Evolutionary conservation across 2,329 filamentous ascomycete species (phyloP), one percentile per base, ranked within the genome.

Genomic region (Cercospora berteroae): DNA sequence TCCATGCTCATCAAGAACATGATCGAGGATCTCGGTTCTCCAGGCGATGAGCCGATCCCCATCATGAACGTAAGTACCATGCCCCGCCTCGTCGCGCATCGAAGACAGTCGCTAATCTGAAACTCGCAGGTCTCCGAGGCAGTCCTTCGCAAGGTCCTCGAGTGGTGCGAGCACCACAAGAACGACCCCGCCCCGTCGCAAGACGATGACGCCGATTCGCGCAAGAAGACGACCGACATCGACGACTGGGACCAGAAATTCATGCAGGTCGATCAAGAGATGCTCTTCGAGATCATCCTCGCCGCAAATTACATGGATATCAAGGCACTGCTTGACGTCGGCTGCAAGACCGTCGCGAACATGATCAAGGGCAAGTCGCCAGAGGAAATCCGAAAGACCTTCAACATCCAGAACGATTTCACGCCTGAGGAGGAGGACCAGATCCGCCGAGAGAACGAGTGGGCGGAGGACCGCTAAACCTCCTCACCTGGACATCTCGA

Each of bases 291-390:
- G 84, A 98, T 99, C 77, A 99, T 99, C 74, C 86, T 99, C 27
- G 95, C 95, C 3, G 93, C 94, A 76, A 99, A 99, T 86, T 99
- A 98, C 81, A 90, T 99, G 68, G 95, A 99, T 74, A 99, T 99
- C 85, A 99, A 98, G 87, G 91, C 93, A 1, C 90, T 99, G 1
- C 90, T 99, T 29, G 95, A 99, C 72, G 94, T 98, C 68, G 95
- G 95, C 70, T 99, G 95, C 88, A 99, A 99, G 88, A 99, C 95
- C 0, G 95, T 99, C 16, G 95, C 95, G 70, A 99, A 99, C 83
- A 99, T 99, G 95, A 99, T 99, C 86, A 99, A 99, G 91, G 95
- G 95, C 83, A 99, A 99, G 87, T 97, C 93, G 0, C 95, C 95
- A 3, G 95, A 99, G 80, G 95, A 99, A 84, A 99, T 99, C 76